Base-by-base conservation (phyloP, 768 basidiomycete species). In the Solioccasus polychromus region DNA sequence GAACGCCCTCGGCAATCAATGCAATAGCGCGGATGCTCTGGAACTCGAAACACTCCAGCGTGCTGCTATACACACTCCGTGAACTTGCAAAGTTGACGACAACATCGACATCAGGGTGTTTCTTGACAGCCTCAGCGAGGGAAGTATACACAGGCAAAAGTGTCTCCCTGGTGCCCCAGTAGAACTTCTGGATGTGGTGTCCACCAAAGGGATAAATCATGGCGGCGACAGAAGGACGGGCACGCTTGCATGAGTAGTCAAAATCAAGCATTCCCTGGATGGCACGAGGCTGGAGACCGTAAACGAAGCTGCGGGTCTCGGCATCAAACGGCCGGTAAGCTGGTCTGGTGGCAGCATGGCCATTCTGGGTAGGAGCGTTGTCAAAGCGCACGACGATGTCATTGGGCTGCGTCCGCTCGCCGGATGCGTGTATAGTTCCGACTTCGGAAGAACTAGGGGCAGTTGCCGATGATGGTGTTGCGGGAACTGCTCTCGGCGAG, bases 201-300 rank as follows among this genome's bases (percentile, higher is more conserved):
- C 95, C 95, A 63, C 95, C 96, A 71, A 99, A 99, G 65, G 95
- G 96, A 70, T 99, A 99, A 66, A 99, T 96, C 95, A 98, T 99
- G 30, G 96, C 96, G 23, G 96, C 94, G 54, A 98, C 96, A 36
- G 85, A 88, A 29, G 96, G 93, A 17, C 86, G 79, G 36, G 79
- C 68, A 52, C 96, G 89, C 15, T 94, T 94, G 71, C 96, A 99
- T 12, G 92, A 92, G 74, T 85, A 99, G 77, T 99, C 96, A 55
- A 99, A 99, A 79, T 99, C 96, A 48, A 99, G 85, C 86, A 88
- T 88, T 58, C 86, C 96, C 69, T 99, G 96, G 68, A 99, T 98
- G 24, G 96, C 96, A 63, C 96, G 92, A 37, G 96, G 96, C 73
- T 98, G 96, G 52, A 98, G 89, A 68, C 95, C 95, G 59, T 93